A percentile compares a stretch with the other conserved stretches of the same genome.
Evolutionary conservation across 2,329 filamentous ascomycete genomes (phyloP).

Genomic region (Penicillium corylophilum): DNA sequence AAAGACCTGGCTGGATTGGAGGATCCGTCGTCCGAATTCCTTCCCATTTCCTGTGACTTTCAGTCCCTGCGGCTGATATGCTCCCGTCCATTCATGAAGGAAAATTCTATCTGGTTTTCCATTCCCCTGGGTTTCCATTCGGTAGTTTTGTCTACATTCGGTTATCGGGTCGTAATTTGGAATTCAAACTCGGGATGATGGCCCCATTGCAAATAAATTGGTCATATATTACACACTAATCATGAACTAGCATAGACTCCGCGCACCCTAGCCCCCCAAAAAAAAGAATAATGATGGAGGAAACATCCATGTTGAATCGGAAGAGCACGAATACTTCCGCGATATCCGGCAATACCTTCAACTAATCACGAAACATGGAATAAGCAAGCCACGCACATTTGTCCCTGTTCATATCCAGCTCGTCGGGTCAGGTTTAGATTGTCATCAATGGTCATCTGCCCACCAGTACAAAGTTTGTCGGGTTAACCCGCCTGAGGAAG

Average conservation of each 20-base stretch:
- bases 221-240: background rate
- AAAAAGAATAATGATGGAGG: too few relatives aligned
- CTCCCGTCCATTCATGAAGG: background rate
- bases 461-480: background rate
- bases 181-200: background rate
- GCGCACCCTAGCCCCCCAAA: too few relatives aligned
- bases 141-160: background rate
- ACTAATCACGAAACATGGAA: too few relatives aligned
- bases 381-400: too few relatives aligned
- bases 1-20: slow-evolving; percentile 8
- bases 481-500: background rate
- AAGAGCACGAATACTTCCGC: too few relatives aligned
- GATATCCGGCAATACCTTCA: too few relatives aligned
- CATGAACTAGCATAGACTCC: too few relatives aligned
- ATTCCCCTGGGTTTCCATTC: background rate
- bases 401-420: too few relatives aligned
- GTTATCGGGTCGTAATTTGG: background rate
- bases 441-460: background rate
- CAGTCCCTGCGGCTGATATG: background rate
- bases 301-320: too few relatives aligned
- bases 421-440: too few relatives aligned
- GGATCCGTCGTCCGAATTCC: background rate
- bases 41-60: too few relatives aligned
- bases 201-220: background rate
- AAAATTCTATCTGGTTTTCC: background rate